Conservation (phyloP, 2,329 filamentous ascomycete genomes). For the Elsinoe batatas region DNA sequence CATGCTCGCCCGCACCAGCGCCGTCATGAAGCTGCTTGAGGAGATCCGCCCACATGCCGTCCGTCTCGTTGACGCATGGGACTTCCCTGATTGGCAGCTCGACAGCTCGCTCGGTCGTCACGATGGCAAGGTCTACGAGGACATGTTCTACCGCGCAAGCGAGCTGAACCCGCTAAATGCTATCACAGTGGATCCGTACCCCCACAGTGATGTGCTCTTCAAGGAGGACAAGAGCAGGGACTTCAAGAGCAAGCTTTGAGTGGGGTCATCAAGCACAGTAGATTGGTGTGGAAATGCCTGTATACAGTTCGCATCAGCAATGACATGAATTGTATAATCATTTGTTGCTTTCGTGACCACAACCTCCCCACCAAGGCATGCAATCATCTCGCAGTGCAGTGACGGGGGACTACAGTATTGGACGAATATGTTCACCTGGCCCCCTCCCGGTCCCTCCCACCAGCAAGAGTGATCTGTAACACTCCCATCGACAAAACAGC, state of each 20-base stretch:
- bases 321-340: not conserved
- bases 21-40: slow-evolving; percentile 59
- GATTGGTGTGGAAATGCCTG: not conserved
- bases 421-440: no score
- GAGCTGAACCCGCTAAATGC: slow-evolving; percentile 65
- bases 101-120: slow-evolving; percentile 60
- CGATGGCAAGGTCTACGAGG: slow-evolving; percentile 69
- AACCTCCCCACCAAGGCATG: no score
- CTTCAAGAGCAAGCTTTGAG: slow-evolving; percentile 43
- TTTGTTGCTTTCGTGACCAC: no score
- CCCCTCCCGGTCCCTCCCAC: no score
- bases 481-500: no score
- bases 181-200: slow-evolving; percentile 63
- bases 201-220: slow-evolving; percentile 50
- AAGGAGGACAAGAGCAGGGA: slow-evolving; percentile 45
- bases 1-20: slow-evolving; percentile 54
- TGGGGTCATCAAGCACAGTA: not conserved
- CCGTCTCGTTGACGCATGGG: slow-evolving; percentile 62
- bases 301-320: not conserved
- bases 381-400: no score
- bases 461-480: no score
- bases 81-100: slow-evolving; percentile 68
- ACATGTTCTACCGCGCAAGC: slow-evolving; percentile 62
- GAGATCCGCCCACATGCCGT: slow-evolving; percentile 66
- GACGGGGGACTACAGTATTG: no score